Base-by-base conservation (phyloP, 164 flowering plant genomes). In the Vitis labrusca region DNA sequence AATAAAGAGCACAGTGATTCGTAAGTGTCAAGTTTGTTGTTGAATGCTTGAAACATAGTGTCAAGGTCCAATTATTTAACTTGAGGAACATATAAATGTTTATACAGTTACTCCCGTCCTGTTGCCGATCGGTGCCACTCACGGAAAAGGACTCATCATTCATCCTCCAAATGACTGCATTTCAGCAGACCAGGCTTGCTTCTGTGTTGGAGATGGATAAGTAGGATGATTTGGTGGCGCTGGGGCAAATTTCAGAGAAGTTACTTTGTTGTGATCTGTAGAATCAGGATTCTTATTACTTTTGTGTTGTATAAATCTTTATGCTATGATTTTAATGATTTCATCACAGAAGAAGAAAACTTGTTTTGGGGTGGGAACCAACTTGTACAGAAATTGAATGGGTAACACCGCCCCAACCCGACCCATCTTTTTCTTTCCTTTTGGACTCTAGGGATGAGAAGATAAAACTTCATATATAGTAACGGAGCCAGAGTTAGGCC, bases 1-100 rank as follows among this genome's bases (percentile, higher is more conserved):
- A 81, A 78, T 77, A 77, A 61, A 71, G 84, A 73, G 52, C 69
- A 66, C 30, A 74, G 73, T 63, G 78, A 77, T 30, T 72, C 60
- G 88, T 85, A 76, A 81, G 87, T 74, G 11, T 19, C 19, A 12
- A 47, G 5, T n/a, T 65, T 19, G 8, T n/a, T 29, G 32, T 48
- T 44, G 14, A 10, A 23, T 48, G 2, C 32, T 49, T 49, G n/a
- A 55, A 47, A 30, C 37, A 13, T 3, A 15, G n/a, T 4, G 9
- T 62, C 3, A 16, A 2, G 48, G 14, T 44, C 51, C 44, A 30
- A 5, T 59, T 30, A 5, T 17, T 29, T 62, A 49, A 52, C 14
- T 63, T 65, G 57, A 57, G 17, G 30, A 15, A 29, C 17, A 17
- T 23, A 0, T 32, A 32, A 4, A 37, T 19, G 44, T 57, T 71